Conservation (phyloP, 805 yeast genomes). For the Saccharomycopsis sp. region DNA sequence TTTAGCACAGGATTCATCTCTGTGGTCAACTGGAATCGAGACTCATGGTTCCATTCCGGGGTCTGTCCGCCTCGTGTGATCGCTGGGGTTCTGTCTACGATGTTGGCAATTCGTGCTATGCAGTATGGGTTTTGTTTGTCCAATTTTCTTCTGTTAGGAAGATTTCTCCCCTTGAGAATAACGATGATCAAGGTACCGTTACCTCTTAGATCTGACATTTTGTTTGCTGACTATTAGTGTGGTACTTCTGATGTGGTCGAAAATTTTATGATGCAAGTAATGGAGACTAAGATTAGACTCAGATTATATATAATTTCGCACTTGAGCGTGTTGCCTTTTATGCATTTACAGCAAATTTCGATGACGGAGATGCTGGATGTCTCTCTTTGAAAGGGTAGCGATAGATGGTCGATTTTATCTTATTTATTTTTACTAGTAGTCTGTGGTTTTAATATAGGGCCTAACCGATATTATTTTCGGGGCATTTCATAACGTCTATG, state of each 20-base stretch:
- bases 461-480: background rate
- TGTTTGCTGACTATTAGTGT: background rate
- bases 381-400: background rate
- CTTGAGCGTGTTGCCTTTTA: background rate
- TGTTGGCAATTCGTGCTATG: slow-evolving; percentile 71
- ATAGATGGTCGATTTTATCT: background rate
- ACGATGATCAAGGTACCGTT: slow-evolving; percentile 62
- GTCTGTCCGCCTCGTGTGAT: slow-evolving; percentile 89
- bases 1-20: slow-evolving; percentile 58
- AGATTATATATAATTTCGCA: background rate
- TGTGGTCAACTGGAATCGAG: slow-evolving; percentile 58
- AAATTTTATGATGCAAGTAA: background rate
- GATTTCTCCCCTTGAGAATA: slow-evolving; percentile 73
- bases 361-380: background rate
- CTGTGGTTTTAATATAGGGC: background rate
- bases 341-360: background rate
- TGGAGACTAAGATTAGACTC: background rate
- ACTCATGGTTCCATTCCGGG: slow-evolving; percentile 79
- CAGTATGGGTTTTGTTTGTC: slow-evolving; percentile 95
- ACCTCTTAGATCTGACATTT: slow-evolving; percentile 27
- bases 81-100: slow-evolving; percentile 71
- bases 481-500: background rate
- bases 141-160: slow-evolving; percentile 77
- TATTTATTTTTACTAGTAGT: too few relatives aligned
- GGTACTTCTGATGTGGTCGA: background rate